phyloP scores from a whole-genome alignment of 306 rosid genomes.

The Cicer chorassanicum region DNA sequence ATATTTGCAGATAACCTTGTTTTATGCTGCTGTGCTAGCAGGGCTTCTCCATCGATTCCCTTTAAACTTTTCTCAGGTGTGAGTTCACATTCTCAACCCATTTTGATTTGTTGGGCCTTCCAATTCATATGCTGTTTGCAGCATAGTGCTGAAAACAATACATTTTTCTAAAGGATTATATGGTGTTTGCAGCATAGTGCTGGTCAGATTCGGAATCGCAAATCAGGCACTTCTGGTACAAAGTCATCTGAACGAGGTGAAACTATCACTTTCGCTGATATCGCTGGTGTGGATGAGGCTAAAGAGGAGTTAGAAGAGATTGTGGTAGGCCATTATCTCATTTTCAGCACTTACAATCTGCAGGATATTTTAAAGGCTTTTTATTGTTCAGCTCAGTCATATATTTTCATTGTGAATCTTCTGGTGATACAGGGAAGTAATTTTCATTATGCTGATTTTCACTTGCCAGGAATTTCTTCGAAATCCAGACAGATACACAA shows the following conservation, averaged over 20 bases:
- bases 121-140: constrained; percentile 35
- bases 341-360: constrained; percentile 31
- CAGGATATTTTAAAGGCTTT: constrained; percentile 41
- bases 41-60: constrained; percentile 86
- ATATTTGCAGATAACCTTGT: constrained; percentile 76
- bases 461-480: constrained; percentile 87
- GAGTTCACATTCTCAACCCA: constrained; percentile 30
- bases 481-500: constrained; percentile 78
- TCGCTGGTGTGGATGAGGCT: constrained; percentile 98
- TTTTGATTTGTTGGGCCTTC: constrained; percentile 2
- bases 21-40: constrained; percentile 80
- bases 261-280: constrained; percentile 83
- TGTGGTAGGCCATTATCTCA: constrained; percentile 66
- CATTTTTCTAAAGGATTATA: constrained; percentile 47
- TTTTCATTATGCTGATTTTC: constrained; percentile 49
- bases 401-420: constrained; percentile 28
- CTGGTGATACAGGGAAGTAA: constrained; percentile 29
- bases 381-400: constrained; percentile 6
- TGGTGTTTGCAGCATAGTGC: constrained; percentile 67
- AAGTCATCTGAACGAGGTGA: constrained; percentile 84
- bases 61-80: constrained; percentile 82
- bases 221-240: constrained; percentile 72
- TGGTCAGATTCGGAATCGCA: constrained; percentile 85
- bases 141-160: constrained; percentile 3
- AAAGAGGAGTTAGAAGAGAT: constrained; percentile 98